Evolutionary conservation across 2,329 filamentous ascomycete genomes (phyloP), one percentile per base, ranked within the genome.

Genomic region (Penicillium verrucosum): DNA sequence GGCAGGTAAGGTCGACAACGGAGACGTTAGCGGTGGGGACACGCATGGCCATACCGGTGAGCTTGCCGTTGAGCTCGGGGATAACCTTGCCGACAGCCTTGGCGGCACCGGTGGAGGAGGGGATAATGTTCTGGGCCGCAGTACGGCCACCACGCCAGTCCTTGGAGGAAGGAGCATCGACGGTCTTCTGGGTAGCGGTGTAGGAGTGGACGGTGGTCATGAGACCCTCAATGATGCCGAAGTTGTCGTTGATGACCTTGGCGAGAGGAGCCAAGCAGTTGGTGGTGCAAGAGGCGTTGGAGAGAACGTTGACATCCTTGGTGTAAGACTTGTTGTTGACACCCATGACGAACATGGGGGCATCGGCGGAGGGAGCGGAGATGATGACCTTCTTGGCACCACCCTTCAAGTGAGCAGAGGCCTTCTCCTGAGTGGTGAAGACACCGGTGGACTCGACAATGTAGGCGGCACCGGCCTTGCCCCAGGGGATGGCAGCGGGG

Each of bases 41-140:
- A 89, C 94, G 94, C 89, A 99, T 94, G 74, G 94, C 86, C 94
- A 99, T 97, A 83, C 94, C 94, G 68, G 94, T 99, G 68, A 97
- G 91, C 89, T 99, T 99, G 86, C 94, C 94, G 83, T 97, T 97
- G 69, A 99, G 88, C 70, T 86, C 82, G 71, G 94, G 94, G 74
- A 97, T 97, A 84, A 97, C 94, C 89, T 99, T 99, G 83, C 94
- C 94, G 82, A 99, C 94, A 77, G 94, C 94, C 91, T 99, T 99
- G 78, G 94, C 94, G 79, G 94, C 94, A 87, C 94, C 94, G 67
- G 94, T 99, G 86, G 90, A 96, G 84, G 87, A 91, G 80, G 94
- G 94, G 76, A 99, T 97, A 86, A 97, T 97, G 89, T 99, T 97
- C 85, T 96, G 90, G 75, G 94, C 94, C 82, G 94, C 94, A 72